These are phyloP conservation scores for Microbotryomycetes sp. DNA, from an alignment of 1,284 basidiomycete species.

Conservation along the genomic window DNA sequence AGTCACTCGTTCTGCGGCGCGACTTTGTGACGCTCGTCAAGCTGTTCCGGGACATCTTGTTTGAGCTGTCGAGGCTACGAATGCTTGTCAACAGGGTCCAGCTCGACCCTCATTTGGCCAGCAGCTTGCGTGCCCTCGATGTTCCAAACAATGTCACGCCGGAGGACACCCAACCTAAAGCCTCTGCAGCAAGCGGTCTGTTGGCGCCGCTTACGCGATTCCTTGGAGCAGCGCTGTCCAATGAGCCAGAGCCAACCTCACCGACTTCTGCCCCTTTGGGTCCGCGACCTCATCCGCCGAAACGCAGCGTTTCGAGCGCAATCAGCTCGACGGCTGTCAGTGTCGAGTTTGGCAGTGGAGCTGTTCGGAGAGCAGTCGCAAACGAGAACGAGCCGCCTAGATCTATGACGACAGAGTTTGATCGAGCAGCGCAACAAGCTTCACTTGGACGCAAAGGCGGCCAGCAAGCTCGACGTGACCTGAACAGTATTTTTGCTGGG, in stretches of 20 bases:
- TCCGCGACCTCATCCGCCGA: slow-evolving; percentile 52
- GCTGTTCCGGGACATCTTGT: slow-evolving; percentile 74
- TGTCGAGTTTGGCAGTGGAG: slow-evolving; percentile 78
- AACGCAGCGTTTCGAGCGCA: slow-evolving; percentile 68
- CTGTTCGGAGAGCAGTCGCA: slow-evolving; percentile 52
- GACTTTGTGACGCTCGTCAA: slow-evolving; percentile 80
- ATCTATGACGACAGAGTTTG: background rate
- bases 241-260: background rate
- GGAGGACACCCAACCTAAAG: background rate
- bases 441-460: background rate
- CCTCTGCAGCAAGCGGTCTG: slow-evolving; percentile 5
- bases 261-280: background rate
- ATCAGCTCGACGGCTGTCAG: slow-evolving; percentile 83
- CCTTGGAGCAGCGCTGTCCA: slow-evolving; percentile 42
- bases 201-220: slow-evolving; percentile 70
- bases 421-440: background rate
- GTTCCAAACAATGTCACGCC: slow-evolving; percentile 1
- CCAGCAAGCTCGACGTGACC: slow-evolving; percentile 11
- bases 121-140: slow-evolving; percentile 56
- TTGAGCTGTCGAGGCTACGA: slow-evolving; percentile 73
- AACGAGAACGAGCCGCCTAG: background rate
- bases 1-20: slow-evolving; percentile 61
- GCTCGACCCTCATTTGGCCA: slow-evolving; percentile 71
- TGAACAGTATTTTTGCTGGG: slow-evolving; percentile 35
- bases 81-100: slow-evolving; percentile 81